Conservation (phyloP, 225 moss, liverwort and hornwort genomes). For the Thuidium tamariscinum region DNA sequence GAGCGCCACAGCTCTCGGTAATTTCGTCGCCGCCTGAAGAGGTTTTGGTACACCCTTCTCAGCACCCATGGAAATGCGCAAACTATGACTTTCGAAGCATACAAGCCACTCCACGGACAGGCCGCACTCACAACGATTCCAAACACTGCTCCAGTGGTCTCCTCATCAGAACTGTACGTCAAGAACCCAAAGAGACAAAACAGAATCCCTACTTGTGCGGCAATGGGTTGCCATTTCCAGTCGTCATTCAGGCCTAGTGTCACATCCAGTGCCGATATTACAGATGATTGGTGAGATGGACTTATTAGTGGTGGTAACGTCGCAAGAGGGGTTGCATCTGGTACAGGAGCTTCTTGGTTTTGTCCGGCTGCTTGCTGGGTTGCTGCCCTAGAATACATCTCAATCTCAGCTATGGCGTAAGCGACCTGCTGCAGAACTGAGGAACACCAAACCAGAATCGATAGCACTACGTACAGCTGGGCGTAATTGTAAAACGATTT, state of each 20-base stretch:
- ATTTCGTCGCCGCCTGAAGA: neutral
- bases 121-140: neutral
- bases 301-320: neutral
- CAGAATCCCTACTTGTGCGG: neutral
- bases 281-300: neutral
- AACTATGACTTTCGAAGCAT: neutral
- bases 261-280: neutral
- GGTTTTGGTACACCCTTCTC: neutral
- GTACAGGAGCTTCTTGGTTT: accelerated
- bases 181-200: neutral
- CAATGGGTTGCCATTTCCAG: conserved; percentile 8
- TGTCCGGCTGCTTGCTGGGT: accelerated
- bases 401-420: neutral
- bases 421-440: neutral
- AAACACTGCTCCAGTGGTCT: neutral
- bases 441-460: neutral
- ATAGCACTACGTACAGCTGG: neutral
- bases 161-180: accelerated
- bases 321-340: neutral
- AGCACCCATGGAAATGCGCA: neutral
- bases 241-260: neutral
- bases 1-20: neutral
- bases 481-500: neutral
- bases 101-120: neutral
- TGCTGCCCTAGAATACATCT: neutral